These are phyloP conservation scores for Fusarium austroafricanum DNA, from an alignment of 2,329 filamentous ascomycete genomes.

Conservation along the genomic window DNA sequence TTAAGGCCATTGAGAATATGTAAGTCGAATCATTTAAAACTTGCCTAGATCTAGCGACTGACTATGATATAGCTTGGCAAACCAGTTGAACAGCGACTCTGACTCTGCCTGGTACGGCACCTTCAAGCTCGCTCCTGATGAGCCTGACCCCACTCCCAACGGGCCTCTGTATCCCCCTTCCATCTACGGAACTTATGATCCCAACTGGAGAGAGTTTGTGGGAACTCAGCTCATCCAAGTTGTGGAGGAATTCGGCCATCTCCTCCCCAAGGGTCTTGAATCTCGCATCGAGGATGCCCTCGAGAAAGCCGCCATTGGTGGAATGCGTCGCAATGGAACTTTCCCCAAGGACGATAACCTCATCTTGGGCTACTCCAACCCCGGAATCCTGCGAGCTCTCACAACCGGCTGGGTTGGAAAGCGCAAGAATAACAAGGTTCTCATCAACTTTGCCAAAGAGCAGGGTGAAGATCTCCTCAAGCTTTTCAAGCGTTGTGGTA, in stretches of 20 bases:
- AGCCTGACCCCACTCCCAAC: slow-evolving; percentile 14
- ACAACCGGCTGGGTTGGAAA: slow-evolving; percentile 56
- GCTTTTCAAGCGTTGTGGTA: slow-evolving; percentile 42
- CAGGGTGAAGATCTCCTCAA: slow-evolving; percentile 48
- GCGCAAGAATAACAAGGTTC: slow-evolving; percentile 51
- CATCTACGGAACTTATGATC: slow-evolving; percentile 17
- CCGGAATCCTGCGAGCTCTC: slow-evolving; percentile 54
- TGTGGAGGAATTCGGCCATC: slow-evolving; percentile 8
- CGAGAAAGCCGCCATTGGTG: slow-evolving; percentile 11
- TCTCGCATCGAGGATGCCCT: slow-evolving; percentile 12
- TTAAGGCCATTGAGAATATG: slow-evolving; percentile 20
- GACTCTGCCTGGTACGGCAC: slow-evolving; percentile 18
- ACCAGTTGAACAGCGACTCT: slow-evolving; percentile 15
- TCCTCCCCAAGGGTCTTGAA: slow-evolving; percentile 2
- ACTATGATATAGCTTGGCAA: slow-evolving; percentile 3
- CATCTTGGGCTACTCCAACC: slow-evolving; percentile 56
- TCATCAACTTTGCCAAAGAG: slow-evolving; percentile 52
- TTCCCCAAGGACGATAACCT: slow-evolving; percentile 5
- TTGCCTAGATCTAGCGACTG: no score
- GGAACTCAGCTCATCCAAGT: slow-evolving; percentile 14
- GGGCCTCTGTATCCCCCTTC: slow-evolving; percentile 9
- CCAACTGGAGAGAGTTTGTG: slow-evolving; percentile 20
- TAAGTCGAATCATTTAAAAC: not conserved
- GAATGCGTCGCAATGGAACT: slow-evolving; percentile 20
- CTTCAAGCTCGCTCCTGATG: slow-evolving; percentile 18